Conservation (phyloP, 2,329 filamentous ascomycete species). For the Microdochium nivale region DNA sequence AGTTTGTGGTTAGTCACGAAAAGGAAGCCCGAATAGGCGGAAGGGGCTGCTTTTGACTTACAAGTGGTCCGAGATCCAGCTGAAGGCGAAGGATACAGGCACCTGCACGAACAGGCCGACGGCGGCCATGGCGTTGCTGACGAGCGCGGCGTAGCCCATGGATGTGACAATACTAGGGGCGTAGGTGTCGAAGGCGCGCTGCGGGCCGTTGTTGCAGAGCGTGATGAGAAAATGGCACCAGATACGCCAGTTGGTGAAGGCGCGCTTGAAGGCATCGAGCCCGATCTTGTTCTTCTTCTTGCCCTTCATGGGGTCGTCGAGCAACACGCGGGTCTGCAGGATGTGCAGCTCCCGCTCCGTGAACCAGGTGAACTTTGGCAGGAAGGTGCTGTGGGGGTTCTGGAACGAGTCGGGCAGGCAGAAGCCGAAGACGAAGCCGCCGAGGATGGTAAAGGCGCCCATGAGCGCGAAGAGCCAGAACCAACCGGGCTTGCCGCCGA, state of each 20-base stretch:
- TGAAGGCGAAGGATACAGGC: constrained; percentile 41
- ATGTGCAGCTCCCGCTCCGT: constrained; percentile 31
- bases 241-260: constrained; percentile 41
- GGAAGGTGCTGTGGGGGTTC: constrained; percentile 31
- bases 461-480: constrained; percentile 47
- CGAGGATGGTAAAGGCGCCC: constrained; percentile 40
- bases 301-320: constrained; percentile 35
- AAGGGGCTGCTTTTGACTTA: constrained; percentile 17
- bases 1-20: background rate
- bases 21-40: too few relatives aligned
- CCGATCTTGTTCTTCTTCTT: constrained; percentile 40
- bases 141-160: constrained; percentile 40
- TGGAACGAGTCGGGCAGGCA: constrained; percentile 35
- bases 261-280: constrained; percentile 32
- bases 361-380: constrained; percentile 25
- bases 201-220: constrained; percentile 36
- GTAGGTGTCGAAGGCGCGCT: constrained; percentile 41
- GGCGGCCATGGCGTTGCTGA: constrained; percentile 43
- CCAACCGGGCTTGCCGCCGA: constrained; percentile 41
- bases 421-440: constrained; percentile 30
- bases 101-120: constrained; percentile 45
- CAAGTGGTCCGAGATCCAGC: constrained; percentile 43
- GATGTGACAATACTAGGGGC: constrained; percentile 43
- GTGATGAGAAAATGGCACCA: constrained; percentile 43
- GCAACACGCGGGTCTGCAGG: constrained; percentile 27